These are phyloP conservation scores for Bassia scoparia DNA, from an alignment of 148 eudicot species.

Conservation along the genomic window DNA sequence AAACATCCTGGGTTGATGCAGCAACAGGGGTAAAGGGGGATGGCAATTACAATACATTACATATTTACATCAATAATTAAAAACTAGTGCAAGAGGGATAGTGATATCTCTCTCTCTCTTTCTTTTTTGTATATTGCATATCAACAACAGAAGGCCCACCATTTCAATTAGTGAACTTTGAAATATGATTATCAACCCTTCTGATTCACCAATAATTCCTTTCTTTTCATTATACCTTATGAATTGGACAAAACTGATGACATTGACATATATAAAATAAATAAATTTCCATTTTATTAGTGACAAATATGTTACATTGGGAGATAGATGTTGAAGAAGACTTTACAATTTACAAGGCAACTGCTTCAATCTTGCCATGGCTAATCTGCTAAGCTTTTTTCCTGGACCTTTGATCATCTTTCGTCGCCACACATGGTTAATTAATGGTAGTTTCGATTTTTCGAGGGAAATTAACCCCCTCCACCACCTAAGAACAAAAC, in stretches of 20 bases:
- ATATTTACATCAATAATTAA: no score
- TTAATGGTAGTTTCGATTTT: neutral
- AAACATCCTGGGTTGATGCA: conserved; percentile 5
- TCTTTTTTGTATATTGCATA: neutral
- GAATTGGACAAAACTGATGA: neutral
- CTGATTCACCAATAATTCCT: neutral
- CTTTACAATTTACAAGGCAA: conserved; percentile 26
- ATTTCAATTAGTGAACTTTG: neutral
- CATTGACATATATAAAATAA: neutral
- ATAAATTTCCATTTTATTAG: conserved; percentile 14
- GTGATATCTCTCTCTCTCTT: conserved; percentile 7
- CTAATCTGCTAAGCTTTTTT: neutral
- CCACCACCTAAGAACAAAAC: neutral
- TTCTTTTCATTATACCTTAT: neutral
- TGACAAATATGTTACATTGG: conserved; percentile 20
- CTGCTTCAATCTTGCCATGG: conserved; percentile 18
- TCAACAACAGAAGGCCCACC: conserved; percentile 22
- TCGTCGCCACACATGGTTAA: conserved; percentile 1
- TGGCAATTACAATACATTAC: no score
- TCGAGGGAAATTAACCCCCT: conserved; percentile 1
- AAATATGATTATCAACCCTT: neutral
- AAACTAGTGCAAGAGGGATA: neutral
- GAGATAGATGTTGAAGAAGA: conserved; percentile 11
- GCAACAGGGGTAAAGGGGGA: conserved; percentile 7
- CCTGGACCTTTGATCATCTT: conserved; percentile 6